These are phyloP conservation scores for Aspergillus bertholletiae DNA, from an alignment of 495 filamentous ascomycete genomes.

Conservation along the genomic window DNA sequence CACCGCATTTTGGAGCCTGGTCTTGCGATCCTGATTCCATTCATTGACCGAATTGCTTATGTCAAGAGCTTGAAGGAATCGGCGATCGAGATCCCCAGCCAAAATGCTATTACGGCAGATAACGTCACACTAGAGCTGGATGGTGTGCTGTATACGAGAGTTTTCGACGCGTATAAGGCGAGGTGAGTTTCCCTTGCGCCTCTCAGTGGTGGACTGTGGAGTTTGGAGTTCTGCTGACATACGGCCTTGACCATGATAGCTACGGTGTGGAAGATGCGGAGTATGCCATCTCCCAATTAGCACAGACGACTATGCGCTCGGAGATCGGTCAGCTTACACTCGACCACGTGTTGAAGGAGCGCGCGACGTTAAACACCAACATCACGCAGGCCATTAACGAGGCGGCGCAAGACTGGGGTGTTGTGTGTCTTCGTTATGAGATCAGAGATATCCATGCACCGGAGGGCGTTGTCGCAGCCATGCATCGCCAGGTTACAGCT, in stretches of 20 bases:
- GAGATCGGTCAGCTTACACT: constrained; percentile 96
- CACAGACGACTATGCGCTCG: constrained; percentile 97
- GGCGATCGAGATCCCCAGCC: constrained; percentile 92
- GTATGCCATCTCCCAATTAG: constrained; percentile 96
- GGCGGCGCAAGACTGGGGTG: constrained; percentile 93
- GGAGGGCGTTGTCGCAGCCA: constrained; percentile 85
- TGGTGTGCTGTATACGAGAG: constrained; percentile 89
- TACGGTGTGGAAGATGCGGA: constrained; percentile 99
- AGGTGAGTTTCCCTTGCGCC: constrained; percentile 48
- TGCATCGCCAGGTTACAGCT: constrained; percentile 97
- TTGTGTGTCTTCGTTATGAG: constrained; percentile 93
- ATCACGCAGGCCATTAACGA: constrained; percentile 98
- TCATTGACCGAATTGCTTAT: constrained; percentile 94
- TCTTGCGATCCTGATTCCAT: constrained; percentile 82
- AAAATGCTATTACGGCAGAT: constrained; percentile 96
- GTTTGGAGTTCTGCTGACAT: constrained; percentile 4
- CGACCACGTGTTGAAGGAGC: constrained; percentile 96
- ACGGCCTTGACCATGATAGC: constrained; percentile 39
- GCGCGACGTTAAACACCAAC: constrained; percentile 90
- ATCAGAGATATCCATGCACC: constrained; percentile 98
- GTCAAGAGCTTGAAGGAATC: constrained; percentile 96
- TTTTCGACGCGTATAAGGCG: constrained; percentile 97
- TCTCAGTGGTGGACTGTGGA: neutral
- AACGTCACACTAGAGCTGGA: constrained; percentile 97
- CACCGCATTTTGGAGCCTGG: constrained; percentile 88